Base-by-base conservation (phyloP, 768 basidiomycete species). In the Peribolospora baueri region DNA sequence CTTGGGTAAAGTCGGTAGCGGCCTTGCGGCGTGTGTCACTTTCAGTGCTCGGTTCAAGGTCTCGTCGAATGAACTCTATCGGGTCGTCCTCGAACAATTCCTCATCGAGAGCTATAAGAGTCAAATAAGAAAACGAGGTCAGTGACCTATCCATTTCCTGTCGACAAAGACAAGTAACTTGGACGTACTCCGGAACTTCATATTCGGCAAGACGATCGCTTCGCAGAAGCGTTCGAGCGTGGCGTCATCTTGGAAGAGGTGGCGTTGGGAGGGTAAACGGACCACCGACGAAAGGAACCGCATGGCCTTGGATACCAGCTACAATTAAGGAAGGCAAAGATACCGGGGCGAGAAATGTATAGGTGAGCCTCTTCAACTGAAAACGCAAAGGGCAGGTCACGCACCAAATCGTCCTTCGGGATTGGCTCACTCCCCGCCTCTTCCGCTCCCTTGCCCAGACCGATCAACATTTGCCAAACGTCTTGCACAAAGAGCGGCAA, bases 31-130 rank as follows among this genome's bases (percentile, higher is more conserved):
- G 77, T 0, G 90, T 97, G 47, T 82, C 78, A 39, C 76, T 75
- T 62, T 81, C 69, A 54, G 79, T 54, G 72, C 74, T 62, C 7
- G 75, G 70, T 10, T 87, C 74, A 38, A 91, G 71, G 62, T 91
- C 87, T 46, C 84, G 74, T 25, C 86, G 80, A 61, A 95, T 84
- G 65, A 82, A 97, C 65, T 97, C 91, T 45, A 91, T 75, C 0
- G 93, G 90, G 60, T 93, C 90, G 58, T 97, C 93, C 68, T 93
- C 88, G 63, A 98, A 97, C 66, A 87, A 80, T 62, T 98, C 93
- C 51, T 84, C 74, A 55, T 95, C 90, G 60, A 86, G 82, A 45
- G 82, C 80, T 76, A 56, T 25, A 40, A 41, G 39, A 25, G 13
- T 55, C 37, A 25, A 11, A 7, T 46, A 48, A 5, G 42, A 42